phyloP scores from a whole-genome alignment of 2,329 filamentous ascomycete genomes.

The Tolypocladium tundrense region DNA sequence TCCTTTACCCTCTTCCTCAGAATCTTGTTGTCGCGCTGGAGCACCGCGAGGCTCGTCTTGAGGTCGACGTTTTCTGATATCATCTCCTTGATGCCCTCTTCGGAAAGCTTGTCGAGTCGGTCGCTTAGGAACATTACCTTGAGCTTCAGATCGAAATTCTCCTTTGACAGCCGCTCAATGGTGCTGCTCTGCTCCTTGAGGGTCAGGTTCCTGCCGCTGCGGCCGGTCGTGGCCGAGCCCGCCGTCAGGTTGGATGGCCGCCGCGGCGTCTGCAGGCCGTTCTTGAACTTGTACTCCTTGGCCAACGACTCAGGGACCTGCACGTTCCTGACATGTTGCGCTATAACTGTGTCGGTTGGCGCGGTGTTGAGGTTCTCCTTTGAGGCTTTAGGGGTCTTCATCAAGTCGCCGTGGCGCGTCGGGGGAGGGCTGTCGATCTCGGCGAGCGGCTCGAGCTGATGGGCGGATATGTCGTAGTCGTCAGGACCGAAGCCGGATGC shows the following conservation, averaged over 20 bases:
- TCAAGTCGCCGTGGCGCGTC: constrained; percentile 30
- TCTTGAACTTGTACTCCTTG: constrained; percentile 72
- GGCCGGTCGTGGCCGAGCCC: constrained; percentile 36
- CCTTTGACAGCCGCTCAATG: constrained; percentile 90
- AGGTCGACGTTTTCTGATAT: constrained; percentile 95
- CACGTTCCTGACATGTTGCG: constrained; percentile 80
- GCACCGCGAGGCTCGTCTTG: constrained; percentile 77
- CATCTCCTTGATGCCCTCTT: constrained; percentile 96
- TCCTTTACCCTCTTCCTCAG: constrained; percentile 75
- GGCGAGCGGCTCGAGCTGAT: constrained; percentile 38
- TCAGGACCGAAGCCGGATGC: constrained; percentile 55
- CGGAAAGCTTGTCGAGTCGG: constrained; percentile 82
- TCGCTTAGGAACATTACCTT: constrained; percentile 97
- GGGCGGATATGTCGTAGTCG: constrained; percentile 36
- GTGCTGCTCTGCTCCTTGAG: constrained; percentile 96
- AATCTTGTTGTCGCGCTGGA: constrained; percentile 83
- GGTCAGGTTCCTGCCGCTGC: constrained; percentile 64
- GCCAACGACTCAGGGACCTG: constrained; percentile 84
- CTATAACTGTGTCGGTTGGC: constrained; percentile 80
- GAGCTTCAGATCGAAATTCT: constrained; percentile 95
- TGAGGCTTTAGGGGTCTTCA: constrained; percentile 61
- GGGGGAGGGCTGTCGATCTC: constrained; percentile 34
- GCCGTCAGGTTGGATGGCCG: constrained; percentile 33
- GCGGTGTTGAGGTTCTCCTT: constrained; percentile 43
- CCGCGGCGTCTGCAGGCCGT: constrained; percentile 50